Percentiles rank a stretch among this genome's conserved stretches.
phyloP scores from a whole-genome alignment of 495 filamentous ascomycete genomes.

The Penicillium ucsense region DNA sequence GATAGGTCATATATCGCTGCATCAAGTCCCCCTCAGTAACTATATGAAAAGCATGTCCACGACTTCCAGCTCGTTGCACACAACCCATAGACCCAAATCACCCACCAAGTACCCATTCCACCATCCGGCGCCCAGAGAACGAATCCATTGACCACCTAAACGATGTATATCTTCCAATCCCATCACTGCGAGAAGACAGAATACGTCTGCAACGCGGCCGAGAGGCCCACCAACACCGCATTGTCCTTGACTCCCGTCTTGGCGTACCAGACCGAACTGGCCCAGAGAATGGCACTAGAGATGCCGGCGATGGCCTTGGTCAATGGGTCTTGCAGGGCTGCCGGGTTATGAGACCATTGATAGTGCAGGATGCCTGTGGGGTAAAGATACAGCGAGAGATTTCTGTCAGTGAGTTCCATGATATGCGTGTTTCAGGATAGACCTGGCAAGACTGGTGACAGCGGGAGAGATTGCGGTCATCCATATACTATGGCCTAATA shows the following conservation, averaged over 20 bases:
- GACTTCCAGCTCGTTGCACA: too few species aligned
- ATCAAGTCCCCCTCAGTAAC: too few species aligned
- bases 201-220: conserved; percentile 18
- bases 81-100: too few species aligned
- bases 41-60: too few species aligned
- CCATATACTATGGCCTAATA: too few species aligned
- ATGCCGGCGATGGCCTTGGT: conserved; percentile 23
- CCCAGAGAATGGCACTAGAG: conserved; percentile 16
- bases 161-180: not conserved
- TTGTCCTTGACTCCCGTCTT: conserved; percentile 19
- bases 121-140: too few species aligned
- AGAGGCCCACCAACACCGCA: conserved; percentile 12
- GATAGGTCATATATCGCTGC: too few species aligned
- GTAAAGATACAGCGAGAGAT: not conserved
- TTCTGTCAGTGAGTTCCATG: not conserved
- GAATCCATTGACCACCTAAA: too few species aligned
- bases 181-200: conserved; percentile 8
- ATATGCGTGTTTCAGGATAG: too few species aligned
- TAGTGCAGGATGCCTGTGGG: conserved; percentile 20
- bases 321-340: conserved; percentile 15
- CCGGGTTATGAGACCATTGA: conserved; percentile 19
- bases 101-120: too few species aligned
- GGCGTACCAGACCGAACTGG: conserved; percentile 23
- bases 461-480: too few species aligned
- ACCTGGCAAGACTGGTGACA: too few species aligned